These are phyloP conservation scores for Choanephora cucurbitarum DNA, from an alignment of 371 early-diverging fungal species.

Conservation along the genomic window DNA sequence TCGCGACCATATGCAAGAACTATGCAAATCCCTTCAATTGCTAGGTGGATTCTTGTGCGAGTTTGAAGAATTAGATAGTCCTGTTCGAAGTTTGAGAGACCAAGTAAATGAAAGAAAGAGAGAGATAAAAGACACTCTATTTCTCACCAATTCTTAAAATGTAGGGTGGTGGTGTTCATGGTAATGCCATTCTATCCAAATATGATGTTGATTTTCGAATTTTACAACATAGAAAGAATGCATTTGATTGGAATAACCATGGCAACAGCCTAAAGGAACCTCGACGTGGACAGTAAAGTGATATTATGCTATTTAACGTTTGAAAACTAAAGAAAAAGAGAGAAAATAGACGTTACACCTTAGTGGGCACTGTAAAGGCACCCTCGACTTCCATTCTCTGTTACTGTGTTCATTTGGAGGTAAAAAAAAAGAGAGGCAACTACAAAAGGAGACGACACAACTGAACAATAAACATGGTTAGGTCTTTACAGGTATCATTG, in stretches of 20 bases:
- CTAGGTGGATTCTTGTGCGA: slow-evolving; percentile 76
- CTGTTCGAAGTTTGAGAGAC: slow-evolving; percentile 51
- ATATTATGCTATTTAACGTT: no score
- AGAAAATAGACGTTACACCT: slow-evolving; percentile 57
- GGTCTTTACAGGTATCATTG: slow-evolving; percentile 74
- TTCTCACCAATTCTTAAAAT: slow-evolving; percentile 3
- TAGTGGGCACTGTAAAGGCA: slow-evolving; percentile 55
- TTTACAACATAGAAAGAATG: slow-evolving; percentile 68
- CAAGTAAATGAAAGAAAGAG: slow-evolving; percentile 40
- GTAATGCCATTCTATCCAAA: slow-evolving; percentile 79
- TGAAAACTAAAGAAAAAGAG: slow-evolving; percentile 4
- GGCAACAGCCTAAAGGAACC: slow-evolving; percentile 68
- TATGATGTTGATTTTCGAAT: slow-evolving; percentile 65
- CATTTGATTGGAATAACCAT: slow-evolving; percentile 73
- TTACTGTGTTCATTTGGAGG: slow-evolving; percentile 81
- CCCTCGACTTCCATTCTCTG: slow-evolving; percentile 49
- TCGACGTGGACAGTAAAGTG: slow-evolving; percentile 55
- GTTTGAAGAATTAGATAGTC: slow-evolving; percentile 71
- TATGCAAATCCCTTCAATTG: slow-evolving; percentile 52
- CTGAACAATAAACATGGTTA: no score
- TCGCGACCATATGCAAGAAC: slow-evolving; percentile 61
- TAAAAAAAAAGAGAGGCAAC: slow-evolving; percentile 18
- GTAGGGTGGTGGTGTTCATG: slow-evolving; percentile 82
- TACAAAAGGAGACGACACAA: no score
- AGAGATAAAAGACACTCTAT: neutral